phyloP scores from a whole-genome alignment of 2,329 filamentous ascomycete species.

The Microdochium trichocladiopsis region DNA sequence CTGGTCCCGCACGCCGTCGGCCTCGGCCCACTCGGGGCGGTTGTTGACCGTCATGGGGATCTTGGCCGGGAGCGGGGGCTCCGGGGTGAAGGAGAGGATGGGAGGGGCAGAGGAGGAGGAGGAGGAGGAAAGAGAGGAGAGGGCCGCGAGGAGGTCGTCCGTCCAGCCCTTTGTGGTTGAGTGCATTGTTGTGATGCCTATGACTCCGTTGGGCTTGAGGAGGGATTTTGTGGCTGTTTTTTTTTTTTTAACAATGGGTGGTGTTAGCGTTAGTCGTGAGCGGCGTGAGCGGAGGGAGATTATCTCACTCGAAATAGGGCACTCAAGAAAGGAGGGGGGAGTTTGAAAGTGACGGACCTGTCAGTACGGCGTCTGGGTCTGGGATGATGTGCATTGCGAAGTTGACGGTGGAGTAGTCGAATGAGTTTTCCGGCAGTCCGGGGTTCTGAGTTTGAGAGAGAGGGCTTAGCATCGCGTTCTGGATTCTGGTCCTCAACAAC shows the following conservation, averaged over 20 bases:
- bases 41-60: slow-evolving; percentile 30
- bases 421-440: slow-evolving; percentile 26
- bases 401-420: slow-evolving; percentile 36
- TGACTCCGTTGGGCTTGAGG: slow-evolving; percentile 28
- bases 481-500: too few species aligned
- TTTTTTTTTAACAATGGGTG: neutral
- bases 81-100: slow-evolving; percentile 3
- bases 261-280: neutral
- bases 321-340: neutral
- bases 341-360: slow-evolving; percentile 17
- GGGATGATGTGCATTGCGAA: slow-evolving; percentile 40
- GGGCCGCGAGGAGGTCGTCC: slow-evolving; percentile 26
- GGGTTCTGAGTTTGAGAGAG: slow-evolving; percentile 23
- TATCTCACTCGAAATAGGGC: neutral
- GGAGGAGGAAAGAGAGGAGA: neutral
- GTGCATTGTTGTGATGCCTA: slow-evolving; percentile 30
- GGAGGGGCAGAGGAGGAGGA: slow-evolving; percentile 22
- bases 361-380: slow-evolving; percentile 26
- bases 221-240: slow-evolving; percentile 27
- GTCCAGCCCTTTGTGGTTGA: slow-evolving; percentile 24
- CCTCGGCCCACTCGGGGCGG: slow-evolving; percentile 30
- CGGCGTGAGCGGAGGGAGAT: neutral
- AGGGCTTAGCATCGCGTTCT: slow-evolving; percentile 1
- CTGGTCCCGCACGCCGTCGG: slow-evolving; percentile 28
- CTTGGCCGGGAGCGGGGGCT: slow-evolving; percentile 23